A percentile compares a stretch with the other conserved stretches of the same genome.
phyloP scores from a whole-genome alignment of 1,284 basidiomycete species.

The Boletellus deceptivus region DNA sequence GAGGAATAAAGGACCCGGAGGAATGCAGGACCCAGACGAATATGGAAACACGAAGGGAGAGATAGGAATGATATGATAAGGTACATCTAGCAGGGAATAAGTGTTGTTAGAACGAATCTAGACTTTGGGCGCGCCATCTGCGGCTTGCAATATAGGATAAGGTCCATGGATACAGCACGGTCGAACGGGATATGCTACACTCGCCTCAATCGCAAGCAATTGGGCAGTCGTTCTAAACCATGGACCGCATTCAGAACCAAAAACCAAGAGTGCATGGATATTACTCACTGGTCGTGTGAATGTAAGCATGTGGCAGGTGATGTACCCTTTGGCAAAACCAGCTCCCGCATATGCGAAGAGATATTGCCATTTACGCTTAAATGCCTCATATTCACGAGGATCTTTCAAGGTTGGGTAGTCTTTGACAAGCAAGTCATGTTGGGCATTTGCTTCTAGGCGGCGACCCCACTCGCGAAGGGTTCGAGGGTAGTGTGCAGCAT shows the following conservation, averaged over 20 bases:
- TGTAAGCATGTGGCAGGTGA: conserved; percentile 74
- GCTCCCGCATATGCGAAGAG: conserved; percentile 75
- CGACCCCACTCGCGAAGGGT: conserved; percentile 88
- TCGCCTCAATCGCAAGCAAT: conserved; percentile 28
- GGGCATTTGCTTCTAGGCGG: conserved; percentile 64
- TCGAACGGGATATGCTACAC: conserved; percentile 10
- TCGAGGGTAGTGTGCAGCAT: conserved; percentile 84
- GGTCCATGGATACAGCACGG: conserved; percentile 25
- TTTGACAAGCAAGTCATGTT: conserved; percentile 52
- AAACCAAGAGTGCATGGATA: background rate
- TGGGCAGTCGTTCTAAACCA: conserved; percentile 29
- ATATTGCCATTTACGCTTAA: conserved; percentile 77
- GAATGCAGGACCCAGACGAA: conserved; percentile 3
- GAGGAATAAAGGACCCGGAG: conserved; percentile 2
- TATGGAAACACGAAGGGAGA: conserved; percentile 16
- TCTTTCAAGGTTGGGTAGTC: conserved; percentile 59
- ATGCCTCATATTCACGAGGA: conserved; percentile 52
- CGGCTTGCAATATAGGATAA: conserved; percentile 1
- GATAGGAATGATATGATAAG: conserved; percentile 18
- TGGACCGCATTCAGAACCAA: conserved; percentile 4
- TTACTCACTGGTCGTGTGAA: conserved; percentile 55
- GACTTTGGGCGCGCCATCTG: background rate
- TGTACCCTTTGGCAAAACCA: conserved; percentile 73
- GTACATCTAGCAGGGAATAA: conserved; percentile 18
- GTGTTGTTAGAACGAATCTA: conserved; percentile 23